Percentiles rank a stretch among this genome's conserved stretches.
Conservation (phyloP, 2,329 filamentous ascomycete genomes). For the Chaetomiaceae sp. region DNA sequence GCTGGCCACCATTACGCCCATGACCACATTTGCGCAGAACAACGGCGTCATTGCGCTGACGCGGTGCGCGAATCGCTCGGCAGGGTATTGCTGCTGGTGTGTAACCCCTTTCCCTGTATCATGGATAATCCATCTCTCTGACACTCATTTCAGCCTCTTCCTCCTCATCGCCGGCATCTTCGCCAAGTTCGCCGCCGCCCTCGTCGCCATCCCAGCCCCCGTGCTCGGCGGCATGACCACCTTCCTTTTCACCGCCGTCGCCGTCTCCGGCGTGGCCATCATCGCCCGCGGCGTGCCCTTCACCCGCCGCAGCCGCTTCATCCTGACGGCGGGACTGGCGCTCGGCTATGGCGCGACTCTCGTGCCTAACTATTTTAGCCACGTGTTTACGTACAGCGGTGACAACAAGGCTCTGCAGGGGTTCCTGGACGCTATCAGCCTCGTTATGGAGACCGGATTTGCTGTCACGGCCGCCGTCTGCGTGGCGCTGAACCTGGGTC, state of each 20-base stretch:
- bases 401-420: constrained; percentile 61
- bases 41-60: constrained; percentile 81
- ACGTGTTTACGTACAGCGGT: constrained; percentile 67
- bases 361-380: constrained; percentile 59
- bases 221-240: constrained; percentile 70
- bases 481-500: constrained; percentile 64
- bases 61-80: constrained; percentile 72
- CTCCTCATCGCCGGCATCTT: constrained; percentile 76
- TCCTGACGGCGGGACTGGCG: constrained; percentile 67
- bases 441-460: constrained; percentile 71
- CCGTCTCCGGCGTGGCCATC: constrained; percentile 71
- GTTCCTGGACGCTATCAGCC: constrained; percentile 66
- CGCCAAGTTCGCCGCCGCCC: constrained; percentile 73
- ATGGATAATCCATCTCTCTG: no score
- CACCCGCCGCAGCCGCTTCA: constrained; percentile 74
- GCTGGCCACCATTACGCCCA: constrained; percentile 72
- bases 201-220: constrained; percentile 65
- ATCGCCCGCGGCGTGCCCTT: constrained; percentile 64
- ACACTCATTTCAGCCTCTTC: constrained; percentile 47
- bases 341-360: constrained; percentile 67
- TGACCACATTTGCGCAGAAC: constrained; percentile 77
- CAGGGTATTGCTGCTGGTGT: constrained; percentile 66
- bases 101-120: background rate
- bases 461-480: constrained; percentile 68
- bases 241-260: constrained; percentile 72